Evolutionary conservation across 345 rosid species (phyloP), one percentile per base, ranked within the genome.

Genomic region (Populus simonii): DNA sequence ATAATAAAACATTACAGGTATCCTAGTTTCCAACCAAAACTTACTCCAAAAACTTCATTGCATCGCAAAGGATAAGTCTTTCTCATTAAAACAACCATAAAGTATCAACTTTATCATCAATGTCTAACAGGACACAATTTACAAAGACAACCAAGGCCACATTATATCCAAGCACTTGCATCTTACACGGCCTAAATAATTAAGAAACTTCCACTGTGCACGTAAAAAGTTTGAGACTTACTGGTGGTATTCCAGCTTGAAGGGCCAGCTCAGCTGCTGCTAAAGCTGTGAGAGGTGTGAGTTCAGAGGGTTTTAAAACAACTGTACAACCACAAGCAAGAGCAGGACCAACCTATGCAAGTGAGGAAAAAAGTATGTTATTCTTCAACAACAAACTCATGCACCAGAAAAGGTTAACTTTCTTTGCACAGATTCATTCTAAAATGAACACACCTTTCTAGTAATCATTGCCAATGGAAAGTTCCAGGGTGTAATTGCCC

Each of bases 401-500:
- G 59, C 49, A 68, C 69, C 41, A 10, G 45, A 41, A 41, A 41
- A 41, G 45, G 45, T 65, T 27, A 66, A 59, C n/a, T 8, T 6
- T 22, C 3, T 20, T 12, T 2, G 41, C 11, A 15, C 17, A 13
- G 5, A 49, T n/a, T 68, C 33, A 38, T 47, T 67, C 63, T 55
- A 69, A 66, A 80, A 36, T 65, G 68, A 51, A 78, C 88, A 74
- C 55, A 96, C 99, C 95, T 96, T 96, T 67, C 98, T 88, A 45
- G 99, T 96, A 79, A 96, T 96, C 99, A 96, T 96, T 71, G 99
- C 99, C 84, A 93, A 86, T 41, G 99, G 99, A 81, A 93, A 96
- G 87, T 96, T 96, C 99, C 99, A 96, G 7, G 99, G 99, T 23
- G 95, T 81, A 75, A 96, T 89, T 66, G 96, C 93, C 79, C 98